Conservation (phyloP, 148 eudicot genomes). For the Euryodendron excelsum region DNA sequence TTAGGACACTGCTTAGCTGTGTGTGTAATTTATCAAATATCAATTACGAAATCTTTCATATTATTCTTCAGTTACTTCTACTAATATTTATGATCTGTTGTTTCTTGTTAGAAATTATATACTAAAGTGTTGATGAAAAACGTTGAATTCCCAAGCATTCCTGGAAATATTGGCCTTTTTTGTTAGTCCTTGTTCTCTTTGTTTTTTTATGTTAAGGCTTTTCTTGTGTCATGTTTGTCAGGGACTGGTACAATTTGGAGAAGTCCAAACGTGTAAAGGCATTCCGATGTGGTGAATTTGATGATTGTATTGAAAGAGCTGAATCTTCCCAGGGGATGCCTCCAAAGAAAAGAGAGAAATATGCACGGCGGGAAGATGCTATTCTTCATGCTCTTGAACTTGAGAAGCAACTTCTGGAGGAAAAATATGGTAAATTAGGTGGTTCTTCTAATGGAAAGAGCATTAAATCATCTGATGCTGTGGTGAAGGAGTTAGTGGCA, state of each 20-base stretch:
- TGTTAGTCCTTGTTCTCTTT: conserved; percentile 4
- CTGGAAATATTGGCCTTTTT: not conserved
- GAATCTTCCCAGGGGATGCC: conserved; percentile 85
- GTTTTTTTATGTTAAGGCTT: conserved; percentile 1
- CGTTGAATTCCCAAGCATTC: not conserved
- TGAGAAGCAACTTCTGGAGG: conserved; percentile 70
- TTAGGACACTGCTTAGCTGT: not conserved
- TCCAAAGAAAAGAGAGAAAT: conserved; percentile 93
- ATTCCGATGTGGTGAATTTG: conserved; percentile 96
- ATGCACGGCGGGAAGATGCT: conserved; percentile 97
- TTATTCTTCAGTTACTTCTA: not conserved
- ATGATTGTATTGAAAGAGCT: conserved; percentile 91
- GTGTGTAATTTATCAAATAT: not conserved
- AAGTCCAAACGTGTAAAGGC: conserved; percentile 98
- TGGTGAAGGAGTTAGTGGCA: conserved; percentile 33
- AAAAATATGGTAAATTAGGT: conserved; percentile 55
- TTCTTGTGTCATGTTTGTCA: conserved; percentile 27
- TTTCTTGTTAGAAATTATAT: not conserved
- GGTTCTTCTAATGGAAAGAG: conserved; percentile 29
- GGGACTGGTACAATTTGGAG: conserved; percentile 99
- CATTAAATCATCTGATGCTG: conserved; percentile 40
- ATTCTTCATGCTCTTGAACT: conserved; percentile 96
- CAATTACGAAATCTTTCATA: not conserved
- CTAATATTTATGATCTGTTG: not conserved
- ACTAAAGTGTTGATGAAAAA: too few relatives aligned